Evolutionary conservation across 169 alveolate species (phyloP).

Genomic region (Plasmodium falciparum): DNA sequence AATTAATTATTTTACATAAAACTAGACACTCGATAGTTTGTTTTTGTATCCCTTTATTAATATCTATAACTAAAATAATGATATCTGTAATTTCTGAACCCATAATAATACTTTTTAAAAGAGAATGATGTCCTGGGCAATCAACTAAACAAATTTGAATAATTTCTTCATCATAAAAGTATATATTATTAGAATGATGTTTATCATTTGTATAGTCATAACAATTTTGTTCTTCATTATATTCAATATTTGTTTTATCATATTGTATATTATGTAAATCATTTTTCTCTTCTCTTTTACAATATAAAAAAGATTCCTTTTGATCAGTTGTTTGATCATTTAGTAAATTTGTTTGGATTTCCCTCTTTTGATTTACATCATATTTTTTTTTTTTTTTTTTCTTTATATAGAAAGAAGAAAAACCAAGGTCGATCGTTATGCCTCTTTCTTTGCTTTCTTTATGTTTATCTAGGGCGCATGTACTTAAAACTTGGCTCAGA

Average conservation of each 20-base stretch:
- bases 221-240: not conserved
- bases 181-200: too few species aligned
- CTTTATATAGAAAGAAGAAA: constrained; percentile 89
- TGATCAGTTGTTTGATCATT: too few species aligned
- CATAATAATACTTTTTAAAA: constrained; percentile 92
- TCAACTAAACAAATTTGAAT: constrained; percentile 93
- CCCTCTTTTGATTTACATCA: too few species aligned
- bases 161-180: constrained; percentile 25
- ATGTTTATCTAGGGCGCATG: constrained; percentile 94
- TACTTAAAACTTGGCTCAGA: constrained; percentile 89
- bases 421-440: constrained; percentile 94
- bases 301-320: not conserved
- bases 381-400: not conserved
- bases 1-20: constrained; percentile 90
- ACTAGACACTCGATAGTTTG: constrained; percentile 95
- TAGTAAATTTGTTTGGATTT: too few species aligned
- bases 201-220: too few species aligned
- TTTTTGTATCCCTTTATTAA: constrained; percentile 92
- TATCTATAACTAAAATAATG: constrained; percentile 92
- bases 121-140: constrained; percentile 97
- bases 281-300: not conserved
- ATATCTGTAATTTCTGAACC: constrained; percentile 94
- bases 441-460: constrained; percentile 93
- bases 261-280: not conserved
- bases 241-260: not conserved